Percentiles rank a stretch among this genome's conserved stretches.
Evolutionary conservation across 192 early-diverging fungal genomes (phyloP).

Genomic region (Paraglomus brasilianum): DNA sequence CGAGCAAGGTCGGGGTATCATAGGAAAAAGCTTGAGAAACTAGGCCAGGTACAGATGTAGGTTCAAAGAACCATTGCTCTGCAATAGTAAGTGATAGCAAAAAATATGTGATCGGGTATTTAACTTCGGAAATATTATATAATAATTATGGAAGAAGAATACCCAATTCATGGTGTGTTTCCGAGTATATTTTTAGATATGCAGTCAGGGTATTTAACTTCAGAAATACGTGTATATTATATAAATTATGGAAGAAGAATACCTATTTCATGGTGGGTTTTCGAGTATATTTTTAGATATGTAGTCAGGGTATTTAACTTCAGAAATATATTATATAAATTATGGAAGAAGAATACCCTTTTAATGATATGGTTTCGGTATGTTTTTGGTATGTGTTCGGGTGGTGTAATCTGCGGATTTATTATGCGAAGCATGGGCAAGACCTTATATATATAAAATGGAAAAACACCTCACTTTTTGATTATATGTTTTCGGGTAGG

Average conservation of each 20-base stretch:
- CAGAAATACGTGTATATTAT: slow-evolving; percentile 18
- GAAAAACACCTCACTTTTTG: neutral
- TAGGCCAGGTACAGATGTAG: too few species aligned
- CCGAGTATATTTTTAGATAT: neutral
- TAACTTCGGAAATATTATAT: slow-evolving; percentile 15
- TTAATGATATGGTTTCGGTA: neutral
- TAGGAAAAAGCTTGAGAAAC: too few species aligned
- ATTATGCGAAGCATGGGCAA: too few species aligned
- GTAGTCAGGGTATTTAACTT: too few species aligned
- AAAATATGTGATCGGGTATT: too few species aligned
- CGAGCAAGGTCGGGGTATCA: neutral
- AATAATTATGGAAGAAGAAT: slow-evolving; percentile 8
- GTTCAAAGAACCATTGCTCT: neutral
- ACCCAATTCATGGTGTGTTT: neutral
- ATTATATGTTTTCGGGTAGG: slow-evolving; percentile 5
- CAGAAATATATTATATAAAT: slow-evolving; percentile 2
- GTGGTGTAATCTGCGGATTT: slow-evolving; percentile 9
- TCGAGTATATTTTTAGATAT: neutral
- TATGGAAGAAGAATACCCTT: slow-evolving; percentile 4
- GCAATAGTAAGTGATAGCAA: neutral
- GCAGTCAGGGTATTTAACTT: too few species aligned
- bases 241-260: slow-evolving; percentile 8
- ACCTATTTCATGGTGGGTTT: neutral
- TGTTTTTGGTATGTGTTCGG: slow-evolving; percentile 17
- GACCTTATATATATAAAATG: neutral